Percentiles rank a stretch among this genome's conserved stretches.
Evolutionary conservation across 805 yeast genomes (phyloP).

Genomic region (Komagataella pseudopastoris): DNA sequence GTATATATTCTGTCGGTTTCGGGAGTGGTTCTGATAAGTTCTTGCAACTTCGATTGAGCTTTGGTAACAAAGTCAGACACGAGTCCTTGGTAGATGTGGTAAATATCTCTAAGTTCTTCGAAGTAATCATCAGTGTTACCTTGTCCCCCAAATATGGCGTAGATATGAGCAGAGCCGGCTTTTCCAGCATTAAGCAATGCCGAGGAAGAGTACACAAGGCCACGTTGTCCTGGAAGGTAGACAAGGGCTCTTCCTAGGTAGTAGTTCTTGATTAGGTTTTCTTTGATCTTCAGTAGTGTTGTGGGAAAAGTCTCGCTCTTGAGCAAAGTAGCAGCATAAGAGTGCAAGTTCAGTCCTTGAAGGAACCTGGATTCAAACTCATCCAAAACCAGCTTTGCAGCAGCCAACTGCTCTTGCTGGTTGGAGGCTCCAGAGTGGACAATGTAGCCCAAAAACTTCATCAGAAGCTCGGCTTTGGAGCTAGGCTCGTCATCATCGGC

Average conservation of each 20-base stretch:
- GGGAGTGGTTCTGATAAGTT: slow-evolving; percentile 55
- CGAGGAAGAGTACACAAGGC: slow-evolving; percentile 6
- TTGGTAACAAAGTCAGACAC: slow-evolving; percentile 56
- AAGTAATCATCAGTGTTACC: slow-evolving; percentile 97
- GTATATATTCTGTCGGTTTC: slow-evolving; percentile 82
- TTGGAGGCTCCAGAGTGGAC: slow-evolving; percentile 13
- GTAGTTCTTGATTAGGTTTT: slow-evolving; percentile 64
- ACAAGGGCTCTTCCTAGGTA: slow-evolving; percentile 23
- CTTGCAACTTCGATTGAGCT: slow-evolving; percentile 55
- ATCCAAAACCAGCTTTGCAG: slow-evolving; percentile 51
- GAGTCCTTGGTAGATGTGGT: slow-evolving; percentile 64
- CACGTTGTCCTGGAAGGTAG: slow-evolving; percentile 13
- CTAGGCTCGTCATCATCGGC: slow-evolving; percentile 84
- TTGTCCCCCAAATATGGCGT: slow-evolving; percentile 96
- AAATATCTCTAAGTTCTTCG: slow-evolving; percentile 84
- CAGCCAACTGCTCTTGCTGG: slow-evolving; percentile 28
- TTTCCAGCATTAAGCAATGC: slow-evolving; percentile 55
- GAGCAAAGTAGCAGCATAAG: slow-evolving; percentile 65
- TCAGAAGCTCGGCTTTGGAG: slow-evolving; percentile 73
- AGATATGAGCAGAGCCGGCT: slow-evolving; percentile 43
- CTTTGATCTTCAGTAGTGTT: slow-evolving; percentile 55
- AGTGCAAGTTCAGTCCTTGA: slow-evolving; percentile 71
- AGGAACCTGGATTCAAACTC: slow-evolving; percentile 82
- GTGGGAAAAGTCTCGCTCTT: slow-evolving; percentile 49
- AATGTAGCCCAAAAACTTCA: slow-evolving; percentile 69